Percentiles rank a stretch among this genome's conserved stretches.
Evolutionary conservation across 495 filamentous ascomycete species (phyloP).

Genomic region (Umbilicaria muhlenbergii): DNA sequence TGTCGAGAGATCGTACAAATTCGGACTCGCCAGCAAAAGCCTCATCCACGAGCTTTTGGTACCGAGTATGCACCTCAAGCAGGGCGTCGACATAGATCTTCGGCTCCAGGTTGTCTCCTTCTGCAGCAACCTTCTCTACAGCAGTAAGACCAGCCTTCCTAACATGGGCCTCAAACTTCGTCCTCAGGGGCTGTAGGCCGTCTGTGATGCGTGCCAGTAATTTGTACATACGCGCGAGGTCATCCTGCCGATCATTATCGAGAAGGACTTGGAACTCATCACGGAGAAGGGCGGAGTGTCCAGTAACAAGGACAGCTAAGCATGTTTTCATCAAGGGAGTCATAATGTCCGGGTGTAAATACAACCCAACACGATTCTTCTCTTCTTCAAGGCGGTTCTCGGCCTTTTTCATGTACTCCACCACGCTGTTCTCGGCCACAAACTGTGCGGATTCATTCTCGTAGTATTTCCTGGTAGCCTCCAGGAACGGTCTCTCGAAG

Average conservation of each 20-base stretch:
- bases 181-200: conserved; percentile 76
- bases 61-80: conserved; percentile 84
- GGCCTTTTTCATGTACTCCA: conserved; percentile 99
- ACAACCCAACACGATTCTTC: conserved; percentile 84
- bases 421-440: conserved; percentile 89
- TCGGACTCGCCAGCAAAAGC: conserved; percentile 94
- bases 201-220: conserved; percentile 83
- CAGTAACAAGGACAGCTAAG: conserved; percentile 75
- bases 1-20: conserved; percentile 91
- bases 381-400: conserved; percentile 85
- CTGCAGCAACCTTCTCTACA: conserved; percentile 79
- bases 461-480: conserved; percentile 73
- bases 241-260: conserved; percentile 86
- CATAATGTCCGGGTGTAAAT: conserved; percentile 80
- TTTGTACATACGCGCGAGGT: conserved; percentile 92
- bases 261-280: conserved; percentile 96
- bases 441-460: conserved; percentile 86
- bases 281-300: conserved; percentile 66
- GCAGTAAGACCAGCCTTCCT: conserved; percentile 73
- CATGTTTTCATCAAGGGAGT: conserved; percentile 71
- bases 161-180: conserved; percentile 85
- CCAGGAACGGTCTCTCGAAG: conserved; percentile 87
- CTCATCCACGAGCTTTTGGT: conserved; percentile 76
- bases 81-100: conserved; percentile 94
- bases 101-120: conserved; percentile 82